Evolutionary conservation across 352 stramenopile species (phyloP), one percentile per base, ranked within the genome.

Genomic region (Phytophthora boehmeriae): DNA sequence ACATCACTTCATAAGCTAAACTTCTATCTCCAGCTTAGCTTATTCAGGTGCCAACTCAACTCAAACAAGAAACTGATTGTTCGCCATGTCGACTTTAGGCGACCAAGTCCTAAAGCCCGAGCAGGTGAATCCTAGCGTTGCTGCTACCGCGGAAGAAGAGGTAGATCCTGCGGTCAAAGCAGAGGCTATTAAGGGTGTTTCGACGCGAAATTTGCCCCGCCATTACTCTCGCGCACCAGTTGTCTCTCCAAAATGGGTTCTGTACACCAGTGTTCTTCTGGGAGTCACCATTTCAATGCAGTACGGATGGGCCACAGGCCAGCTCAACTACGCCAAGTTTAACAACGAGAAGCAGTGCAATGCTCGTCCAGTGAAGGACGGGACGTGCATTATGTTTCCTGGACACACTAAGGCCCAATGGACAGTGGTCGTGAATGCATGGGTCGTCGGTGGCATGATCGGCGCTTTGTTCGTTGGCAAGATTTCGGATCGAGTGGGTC

Each of bases 381-480:
- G 63, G 14, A 72, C 54, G 11, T 79, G 71, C 59, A 71, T 67
- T 23, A 66, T 78, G 47, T 75, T 78, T 32, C 57, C 70, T 4
- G 57, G 56, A 1, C 70, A 78, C 43, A 59, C 63, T 3, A 67
- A 72, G 22, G 41, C 50, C 6, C 27, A 75, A 11, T 79, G 71
- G 71, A 71, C 60, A 32, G 59, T 77, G 14, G 61, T 66, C 4
- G 62, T 78, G 5, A 75, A 76, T 35, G 71, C 71, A 1, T 83
- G 71, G 74, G 49, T 80, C 28, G 35, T 80, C 32, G 75, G 75
- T 20, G 71, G 68, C 19, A 75, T 70, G 59, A 52, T 81, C 49
- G 72, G 75, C 11, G 57, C 56, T 13, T 43, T 80, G 4, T 11
- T 59, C 10, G 59, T 71, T 8, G 69, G 68, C n/a, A 54, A 46